Evolutionary conservation across 768 basidiomycete species (phyloP), one percentile per base, ranked within the genome.

Genomic region (Serendipita sp.): DNA sequence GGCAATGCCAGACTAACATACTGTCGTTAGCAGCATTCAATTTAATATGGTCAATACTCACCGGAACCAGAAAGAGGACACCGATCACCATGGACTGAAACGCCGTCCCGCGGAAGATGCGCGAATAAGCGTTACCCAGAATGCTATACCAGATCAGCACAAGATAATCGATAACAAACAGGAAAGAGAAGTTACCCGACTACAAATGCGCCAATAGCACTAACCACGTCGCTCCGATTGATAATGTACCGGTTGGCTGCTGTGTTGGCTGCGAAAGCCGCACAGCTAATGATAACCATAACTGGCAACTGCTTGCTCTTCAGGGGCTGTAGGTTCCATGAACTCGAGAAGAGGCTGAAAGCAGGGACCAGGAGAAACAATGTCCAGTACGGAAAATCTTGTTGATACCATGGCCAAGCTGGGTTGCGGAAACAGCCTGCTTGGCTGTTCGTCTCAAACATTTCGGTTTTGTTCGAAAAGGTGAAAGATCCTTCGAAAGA

Each of bases 41-140:
- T 70, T 62, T 64, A 60, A 41, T 46, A 62, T 13, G 46, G 46
- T 58, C 7, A 2, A 60, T 18, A 79, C 86, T 72, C 72, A 91
- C 89, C 11, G 91, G 91, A 30, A 93, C 89, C 66, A 92, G 76
- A 74, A 93, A 90, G 67, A 91, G 73, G 3, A 93, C 89, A 45
- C 89, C 90, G 30, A 90, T 88, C 45, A 92, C 88, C 91, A 93
- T 93, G 1, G 85, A 85, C 8, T 89, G 90, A 74, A 92, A 92
- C 18, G 90, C 90, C 2, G 89, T 92, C 5, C 89, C 90, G 5
- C 86, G 81, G 80, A 88, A 85, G 71, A 82, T 83, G 53, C 89
- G 79, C 45, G 89, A 91, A 73, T 91, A 91, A 1, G 86, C 73
- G 69, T 91, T 91, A 2, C 89, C 89, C 18, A 90, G 75, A 34